Conservation (phyloP, 2,329 filamentous ascomycete species). For the Penicillium frequentans region DNA sequence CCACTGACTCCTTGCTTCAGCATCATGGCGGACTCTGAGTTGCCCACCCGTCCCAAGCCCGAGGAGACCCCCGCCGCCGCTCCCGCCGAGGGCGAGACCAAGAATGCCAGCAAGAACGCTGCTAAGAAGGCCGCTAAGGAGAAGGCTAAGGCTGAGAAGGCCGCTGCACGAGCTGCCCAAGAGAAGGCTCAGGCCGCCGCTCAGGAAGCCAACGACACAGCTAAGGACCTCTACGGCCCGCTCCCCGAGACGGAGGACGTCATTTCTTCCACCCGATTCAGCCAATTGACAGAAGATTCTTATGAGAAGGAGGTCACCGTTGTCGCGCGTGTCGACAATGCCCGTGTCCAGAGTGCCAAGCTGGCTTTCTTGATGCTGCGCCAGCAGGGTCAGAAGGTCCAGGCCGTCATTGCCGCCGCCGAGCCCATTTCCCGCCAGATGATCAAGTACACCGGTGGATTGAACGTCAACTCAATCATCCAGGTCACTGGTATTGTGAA, state of each 20-base stretch:
- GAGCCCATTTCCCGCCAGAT: conserved; percentile 74
- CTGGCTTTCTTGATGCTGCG: conserved; percentile 87
- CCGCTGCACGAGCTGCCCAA: conserved; percentile 67
- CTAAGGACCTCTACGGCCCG: conserved; percentile 77
- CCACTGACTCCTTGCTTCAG: conserved; percentile 5
- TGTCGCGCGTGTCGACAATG: conserved; percentile 81
- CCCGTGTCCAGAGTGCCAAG: conserved; percentile 84
- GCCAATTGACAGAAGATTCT: conserved; percentile 56
- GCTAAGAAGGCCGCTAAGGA: conserved; percentile 87
- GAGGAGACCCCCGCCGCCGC: conserved; percentile 32
- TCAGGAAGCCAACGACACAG: conserved; percentile 59
- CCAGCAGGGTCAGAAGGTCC: conserved; percentile 75
- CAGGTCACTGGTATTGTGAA: conserved; percentile 77
- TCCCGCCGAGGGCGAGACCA: conserved; percentile 36
- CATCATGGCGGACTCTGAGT: conserved; percentile 41
- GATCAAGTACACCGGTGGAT: conserved; percentile 82
- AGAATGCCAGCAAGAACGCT: conserved; percentile 67
- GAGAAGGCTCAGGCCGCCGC: conserved; percentile 69
- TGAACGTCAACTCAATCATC: conserved; percentile 80
- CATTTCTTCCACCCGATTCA: conserved; percentile 61
- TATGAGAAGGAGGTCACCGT: conserved; percentile 72
- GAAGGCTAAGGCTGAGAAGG: conserved; percentile 83
- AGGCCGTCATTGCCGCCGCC: conserved; percentile 72
- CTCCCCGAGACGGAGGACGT: conserved; percentile 60
- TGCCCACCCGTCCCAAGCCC: conserved; percentile 42